Base-by-base conservation (phyloP, 1,284 basidiomycete species). In the Fomitopsis pinicola region DNA sequence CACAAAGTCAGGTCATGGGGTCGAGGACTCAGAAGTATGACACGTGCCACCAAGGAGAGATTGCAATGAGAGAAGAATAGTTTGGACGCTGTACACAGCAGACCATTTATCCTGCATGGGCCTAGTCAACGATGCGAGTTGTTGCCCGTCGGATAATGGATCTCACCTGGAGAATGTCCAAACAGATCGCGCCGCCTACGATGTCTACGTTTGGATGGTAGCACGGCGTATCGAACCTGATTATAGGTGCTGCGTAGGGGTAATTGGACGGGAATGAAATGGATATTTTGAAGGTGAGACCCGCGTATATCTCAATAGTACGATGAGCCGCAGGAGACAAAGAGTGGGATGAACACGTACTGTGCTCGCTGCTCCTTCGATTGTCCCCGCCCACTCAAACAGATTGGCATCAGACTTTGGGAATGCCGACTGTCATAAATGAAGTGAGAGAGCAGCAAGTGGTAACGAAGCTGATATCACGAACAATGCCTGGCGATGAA, bases 161-260 rank as follows among this genome's bases (percentile, higher is more conserved):
- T 40, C 77, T 28, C 59, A 85, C 89, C 81, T 92, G 90, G 50
- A 93, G 75, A 67, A 93, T 92, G 69, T 94, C 92, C 52, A 95
- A 79, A 74, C 92, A 95, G 66, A 95, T 94, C 36, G 89, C 83
- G 42, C 92, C 92, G 42, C 85, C 83, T 17, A 75, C 78, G 62
- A 94, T 81, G 71, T 94, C 92, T 48, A 95, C 91, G 67, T 95
- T 95, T 12, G 91, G 91, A 67, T 94, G 91, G 75, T 84, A 95
- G 76, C 91, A 93, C 5, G 91, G 89, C 3, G 91, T 88, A 61
- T 91, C 89, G 65, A 91, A 92, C 71, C 86, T 88, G 72, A 95
- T 91, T 8, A 82, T 79, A 0, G 93, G 93, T 8, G 93, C 80
- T 8, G 86, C 85, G 73, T 92, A 94, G 14, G 92, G 93, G 69